Base-by-base conservation (phyloP, 371 early-diverging fungal species). In the Mortierella sp. region DNA sequence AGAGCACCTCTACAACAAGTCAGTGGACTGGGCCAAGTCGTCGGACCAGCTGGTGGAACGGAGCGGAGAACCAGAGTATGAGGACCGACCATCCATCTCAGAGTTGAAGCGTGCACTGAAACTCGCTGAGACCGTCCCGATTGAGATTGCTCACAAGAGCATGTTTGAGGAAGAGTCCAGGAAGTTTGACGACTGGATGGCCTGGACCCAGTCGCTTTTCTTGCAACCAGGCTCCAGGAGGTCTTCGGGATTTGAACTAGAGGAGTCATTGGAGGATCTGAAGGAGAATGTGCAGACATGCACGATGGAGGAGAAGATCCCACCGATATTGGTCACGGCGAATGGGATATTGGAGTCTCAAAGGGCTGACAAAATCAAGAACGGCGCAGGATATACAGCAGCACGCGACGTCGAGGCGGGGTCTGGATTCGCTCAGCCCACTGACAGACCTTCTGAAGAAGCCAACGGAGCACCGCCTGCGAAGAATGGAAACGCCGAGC, bases 101-200 rank as follows among this genome's bases (percentile, higher is more conserved):
- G 88, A 88, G 4, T 72, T 88, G 56, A 84, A 79, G 75, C 79
- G 81, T 29, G 72, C 80, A 4, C 48, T 88, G 38, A 84, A 78
- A 70, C n/a, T 75, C 4, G 78, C 77, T 21, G 83, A 84, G 60
- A 79, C 65, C 32, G 72, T 80, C 3, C 80, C 82, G 7, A 80
- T 82, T 54, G 48, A 60, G 35, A 63, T 82, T 7, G 73, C 72
- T 24, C 75, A 82, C 74, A 79, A 70, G 55, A 80, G 75, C 14
- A 58, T 79, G 72, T 77, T 86, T 72, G 83, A 80, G 18, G 73
- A 72, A 16, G 80, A 86, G 70, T 41, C 75, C 8, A 78, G 58
- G n/a, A 79, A 80, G 74, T 82, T 75, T 54, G 83, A 86, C 18
- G 76, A 82, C 4, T 86, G 87, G 87, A 63, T 82, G 44, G 43